phyloP scores from a whole-genome alignment of 2,329 filamentous ascomycete species.

The Ceratocystis ficicola region DNA sequence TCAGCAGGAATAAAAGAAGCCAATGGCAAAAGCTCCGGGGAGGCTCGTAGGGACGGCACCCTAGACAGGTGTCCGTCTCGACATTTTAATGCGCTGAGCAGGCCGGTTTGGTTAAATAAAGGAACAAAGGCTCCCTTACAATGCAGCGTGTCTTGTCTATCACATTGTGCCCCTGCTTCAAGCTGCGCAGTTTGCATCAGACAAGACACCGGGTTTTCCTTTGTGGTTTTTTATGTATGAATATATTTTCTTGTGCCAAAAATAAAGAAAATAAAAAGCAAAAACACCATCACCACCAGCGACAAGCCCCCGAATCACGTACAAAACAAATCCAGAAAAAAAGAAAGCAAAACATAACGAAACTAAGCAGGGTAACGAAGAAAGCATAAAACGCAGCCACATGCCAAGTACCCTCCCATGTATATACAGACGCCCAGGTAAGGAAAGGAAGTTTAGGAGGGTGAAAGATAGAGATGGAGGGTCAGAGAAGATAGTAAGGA shows the following conservation, averaged over 20 bases:
- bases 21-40: too few species aligned
- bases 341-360: not conserved
- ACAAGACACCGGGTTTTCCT: not conserved
- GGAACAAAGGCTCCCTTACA: not conserved
- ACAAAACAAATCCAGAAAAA: not conserved
- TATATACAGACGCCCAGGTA: slow-evolving; percentile 14
- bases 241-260: slow-evolving; percentile 14
- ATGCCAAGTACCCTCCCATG: slow-evolving; percentile 16
- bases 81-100: not conserved
- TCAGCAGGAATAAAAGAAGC: too few species aligned
- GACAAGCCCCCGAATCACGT: not conserved
- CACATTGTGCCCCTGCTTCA: not conserved
- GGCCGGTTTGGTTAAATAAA: not conserved
- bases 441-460: not conserved
- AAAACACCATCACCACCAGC: slow-evolving; percentile 6
- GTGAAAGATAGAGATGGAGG: not conserved
- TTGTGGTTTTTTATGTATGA: not conserved
- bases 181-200: not conserved
- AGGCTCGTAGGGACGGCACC: not conserved
- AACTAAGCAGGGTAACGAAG: slow-evolving; percentile 4
- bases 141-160: not conserved
- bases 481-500: not conserved
- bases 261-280: slow-evolving; percentile 2
- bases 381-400: slow-evolving; percentile 12
- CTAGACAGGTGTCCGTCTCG: not conserved